Base-by-base conservation (phyloP, 2,329 filamentous ascomycete genomes). In the Colletotrichum karsti region DNA sequence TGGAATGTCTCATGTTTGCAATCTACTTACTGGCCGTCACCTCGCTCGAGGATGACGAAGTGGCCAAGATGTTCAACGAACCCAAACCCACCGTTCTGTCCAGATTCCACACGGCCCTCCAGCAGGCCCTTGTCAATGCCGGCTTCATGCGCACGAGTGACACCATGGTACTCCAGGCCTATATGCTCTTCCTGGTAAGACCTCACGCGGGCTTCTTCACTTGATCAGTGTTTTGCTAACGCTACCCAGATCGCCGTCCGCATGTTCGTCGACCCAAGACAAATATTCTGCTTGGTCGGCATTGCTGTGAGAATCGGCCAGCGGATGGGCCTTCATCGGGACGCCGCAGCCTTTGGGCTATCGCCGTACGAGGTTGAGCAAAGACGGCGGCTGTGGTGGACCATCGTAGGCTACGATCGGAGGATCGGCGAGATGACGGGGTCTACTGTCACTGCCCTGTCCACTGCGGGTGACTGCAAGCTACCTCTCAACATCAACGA, bases 381-480 rank as follows among this genome's bases (percentile, higher is more conserved):
- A 77, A 86, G 91, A n/a, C 87, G 91, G 55, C 85, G 92, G 39
- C 80, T 94, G 2, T 93, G 91, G 91, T 94, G 91, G 91, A 88
- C 89, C 33, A 82, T 94, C 15, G 84, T 91, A 13, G 82, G 88
- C 26, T 91, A 93, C 71, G 92, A 94, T 76, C 84, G 86, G 67
- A 89, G 92, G 22, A 86, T 93, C 39, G 86, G 89, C 63, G 91
- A 93, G 75, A 86, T 93, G 77, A 86, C 88, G 4, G 86, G 87
- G 54, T 87, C 85, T 18, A 82, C 84, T 35, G 84, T 89, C 60
- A 89, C 86, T 5, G 87, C 86, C 1, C 80, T 89, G 26, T 87
- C 86, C 1, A 85, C 80, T 37, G 81, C 81, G 9, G 82, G 83
- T 9, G 87, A 89, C 73, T 88, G 86, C 77, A 85, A 82, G 68